Evolutionary conservation across 208 protist species (phyloP).

Genomic region (Acanthamoeba quina): DNA sequence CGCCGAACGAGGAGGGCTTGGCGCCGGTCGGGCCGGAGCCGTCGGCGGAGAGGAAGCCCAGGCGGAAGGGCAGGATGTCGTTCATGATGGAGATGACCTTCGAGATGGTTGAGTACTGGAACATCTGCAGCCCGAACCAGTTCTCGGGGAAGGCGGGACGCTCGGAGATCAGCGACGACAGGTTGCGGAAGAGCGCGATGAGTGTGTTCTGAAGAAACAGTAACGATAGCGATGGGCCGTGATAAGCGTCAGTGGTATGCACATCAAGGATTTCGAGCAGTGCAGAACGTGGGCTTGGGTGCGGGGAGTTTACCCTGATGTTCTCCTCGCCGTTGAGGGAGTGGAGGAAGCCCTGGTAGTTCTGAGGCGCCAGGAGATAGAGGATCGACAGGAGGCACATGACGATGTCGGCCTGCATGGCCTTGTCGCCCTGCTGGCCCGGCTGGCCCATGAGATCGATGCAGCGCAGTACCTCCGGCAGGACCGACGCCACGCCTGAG

Average conservation of each 20-base stretch:
- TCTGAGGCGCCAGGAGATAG: constrained; percentile 50
- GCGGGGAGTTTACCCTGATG: neutral
- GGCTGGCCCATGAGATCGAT: constrained; percentile 5
- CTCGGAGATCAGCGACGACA: constrained; percentile 54
- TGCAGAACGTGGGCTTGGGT: neutral
- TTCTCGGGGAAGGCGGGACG: constrained; percentile 62
- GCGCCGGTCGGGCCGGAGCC: neutral
- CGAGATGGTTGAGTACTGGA: constrained; percentile 56
- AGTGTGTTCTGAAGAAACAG: neutral
- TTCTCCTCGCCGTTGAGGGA: constrained; percentile 62
- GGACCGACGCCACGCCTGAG: constrained; percentile 31
- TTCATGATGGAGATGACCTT: constrained; percentile 54
- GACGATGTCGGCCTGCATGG: constrained; percentile 65
- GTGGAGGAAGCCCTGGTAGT: constrained; percentile 63
- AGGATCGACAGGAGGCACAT: constrained; percentile 59
- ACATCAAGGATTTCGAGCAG: neutral
- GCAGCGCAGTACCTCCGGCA: constrained; percentile 24
- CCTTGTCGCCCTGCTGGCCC: constrained; percentile 10
- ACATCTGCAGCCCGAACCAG: constrained; percentile 75
- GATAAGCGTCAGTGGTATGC: neutral
- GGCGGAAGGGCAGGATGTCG: constrained; percentile 60
- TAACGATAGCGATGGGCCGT: neutral
- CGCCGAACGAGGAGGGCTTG: neutral
- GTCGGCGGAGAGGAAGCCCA: constrained; percentile 10
- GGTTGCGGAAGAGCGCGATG: constrained; percentile 59